Evolutionary conservation across 2,329 filamentous ascomycete species (phyloP).

Genomic region (Dactylellina haptotyla): DNA sequence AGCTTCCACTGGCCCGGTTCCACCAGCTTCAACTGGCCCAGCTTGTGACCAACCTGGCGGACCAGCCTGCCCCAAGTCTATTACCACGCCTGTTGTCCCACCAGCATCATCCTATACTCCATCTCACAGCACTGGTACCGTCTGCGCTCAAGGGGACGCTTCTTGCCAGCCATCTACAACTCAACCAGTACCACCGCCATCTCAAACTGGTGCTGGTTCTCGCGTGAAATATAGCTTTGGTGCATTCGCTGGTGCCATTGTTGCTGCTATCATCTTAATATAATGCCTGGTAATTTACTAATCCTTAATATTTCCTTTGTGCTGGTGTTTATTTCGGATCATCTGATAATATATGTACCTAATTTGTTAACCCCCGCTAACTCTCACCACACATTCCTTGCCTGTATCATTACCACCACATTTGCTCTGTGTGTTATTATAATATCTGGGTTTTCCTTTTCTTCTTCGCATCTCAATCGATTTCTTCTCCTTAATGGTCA

Average conservation of each 20-base stretch:
- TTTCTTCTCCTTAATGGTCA: too few relatives aligned
- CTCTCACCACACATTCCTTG: too few relatives aligned
- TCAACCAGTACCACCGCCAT: conserved; percentile 10
- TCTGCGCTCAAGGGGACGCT: conserved; percentile 7
- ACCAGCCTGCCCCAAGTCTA: conserved; percentile 22
- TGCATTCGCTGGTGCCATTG: conserved; percentile 26
- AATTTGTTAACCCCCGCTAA: neutral
- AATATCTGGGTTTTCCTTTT: too few relatives aligned
- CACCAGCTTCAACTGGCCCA: neutral
- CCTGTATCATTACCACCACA: too few relatives aligned
- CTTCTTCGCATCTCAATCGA: too few relatives aligned
- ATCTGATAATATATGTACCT: neutral
- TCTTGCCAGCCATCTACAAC: conserved; percentile 21
- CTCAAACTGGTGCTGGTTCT: conserved; percentile 33
- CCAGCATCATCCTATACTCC: too few relatives aligned
- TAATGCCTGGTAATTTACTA: conserved; percentile 20
- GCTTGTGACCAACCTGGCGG: conserved; percentile 14
- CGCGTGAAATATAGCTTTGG: conserved; percentile 32
- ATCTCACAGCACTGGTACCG: conserved; percentile 16
- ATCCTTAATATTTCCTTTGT: neutral
- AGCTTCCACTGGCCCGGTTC: too few relatives aligned
- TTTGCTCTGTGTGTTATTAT: too few relatives aligned
- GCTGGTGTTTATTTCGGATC: conserved; percentile 26
- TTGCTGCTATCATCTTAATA: conserved; percentile 29
- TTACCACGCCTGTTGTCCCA: neutral